Base-by-base conservation (phyloP, 2,329 filamentous ascomycete genomes). In the Fusarium sp. region DNA sequence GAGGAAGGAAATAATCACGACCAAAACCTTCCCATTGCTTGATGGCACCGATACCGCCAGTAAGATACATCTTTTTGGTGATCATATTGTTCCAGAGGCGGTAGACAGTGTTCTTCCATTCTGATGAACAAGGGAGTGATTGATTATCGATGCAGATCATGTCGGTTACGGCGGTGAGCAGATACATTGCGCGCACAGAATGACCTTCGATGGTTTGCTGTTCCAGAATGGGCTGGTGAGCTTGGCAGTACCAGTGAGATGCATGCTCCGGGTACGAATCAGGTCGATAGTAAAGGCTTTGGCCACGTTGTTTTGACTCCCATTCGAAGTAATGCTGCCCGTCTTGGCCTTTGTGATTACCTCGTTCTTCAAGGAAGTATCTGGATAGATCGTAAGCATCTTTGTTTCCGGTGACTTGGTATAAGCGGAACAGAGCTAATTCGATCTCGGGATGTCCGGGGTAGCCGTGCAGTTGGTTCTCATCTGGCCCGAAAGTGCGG, bases 351-450 rank as follows among this genome's bases (percentile, higher is more conserved):
- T 69, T 80, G 1, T 81, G 82, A 53, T 87, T 89, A 1, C 89
- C 89, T n/a, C 89, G 81, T 77, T 91, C 89, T 42, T 83, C 81
- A 15, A 90, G 77, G 71, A 91, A 90, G 75, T 87, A 91, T 30
- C 79, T 77, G 1, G 87, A 88, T 2, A 91, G 79, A 0, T 82
- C 79, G 50, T 82, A 82, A 0, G 81, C 81, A 12, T 81, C 74
- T 30, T 70, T 49, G 37, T 77, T 80, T 9, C 80, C 79, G 4
- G 81, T 83, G 2, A 60, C 73, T 11, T 78, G 69, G 66, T 83
- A 80, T 23, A 83, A 75, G 3, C 83, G 80, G 14, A 83, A 73
- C 8, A 84, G 76, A 3, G 82, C 81, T 26, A 84, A 79, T 64
- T 92, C 88, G 60, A 89, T 84, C 71, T 81, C 76, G 4, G 76